Evolutionary conservation across 371 early-diverging fungal species (phyloP), one percentile per base, ranked within the genome.

Genomic region (Nematocida sp.): DNA sequence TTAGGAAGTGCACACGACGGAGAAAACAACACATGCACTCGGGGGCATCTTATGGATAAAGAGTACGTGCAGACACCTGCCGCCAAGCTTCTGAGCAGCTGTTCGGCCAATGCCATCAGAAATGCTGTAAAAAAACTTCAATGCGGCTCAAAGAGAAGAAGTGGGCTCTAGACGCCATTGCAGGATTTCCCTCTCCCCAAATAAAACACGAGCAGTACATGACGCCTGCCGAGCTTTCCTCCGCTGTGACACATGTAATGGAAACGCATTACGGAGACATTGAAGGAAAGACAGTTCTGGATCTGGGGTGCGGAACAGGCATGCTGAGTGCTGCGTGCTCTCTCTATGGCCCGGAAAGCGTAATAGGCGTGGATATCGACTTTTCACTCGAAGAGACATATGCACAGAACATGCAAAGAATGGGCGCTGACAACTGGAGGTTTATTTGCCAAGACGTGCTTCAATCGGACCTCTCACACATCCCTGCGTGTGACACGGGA

Each of bases 221-320:
- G 25, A 81, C 81, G 8, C 81, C 81, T n/a, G 58, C 76, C 21
- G 78, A 79, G 34, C 63, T 81, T 32, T 77, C 81, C 2, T 67
- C 80, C 25, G 27, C 55, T 37, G 43, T 54, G 1, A 29, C 50
- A 15, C 76, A 77, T 37, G 52, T 77, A 17, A 65, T 80, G 32
- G 74, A 46, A 2, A 36, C 54, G 3, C 63, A 65, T 37, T 62
- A 81, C 56, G 63, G 64, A 25, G 80, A 79, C 43, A 63, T 81
- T 25, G 53, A 56, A 13, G 60, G 62, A 17, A 81, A 79, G 65
- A 58, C 21, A 41, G 62, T 81, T 15, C 37, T 81, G 19, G 81
- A 81, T 52, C 25, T 81, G 37, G 77, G 81, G 41, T 75, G 78
- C 45, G 81, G 81, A 1, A 79, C 81, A n/a, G 81, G 81, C 13